A percentile compares a stretch with the other conserved stretches of the same genome.
These are phyloP conservation scores for Boletus vinaceobasis DNA, from an alignment of 768 basidiomycete genomes.

Conservation along the genomic window DNA sequence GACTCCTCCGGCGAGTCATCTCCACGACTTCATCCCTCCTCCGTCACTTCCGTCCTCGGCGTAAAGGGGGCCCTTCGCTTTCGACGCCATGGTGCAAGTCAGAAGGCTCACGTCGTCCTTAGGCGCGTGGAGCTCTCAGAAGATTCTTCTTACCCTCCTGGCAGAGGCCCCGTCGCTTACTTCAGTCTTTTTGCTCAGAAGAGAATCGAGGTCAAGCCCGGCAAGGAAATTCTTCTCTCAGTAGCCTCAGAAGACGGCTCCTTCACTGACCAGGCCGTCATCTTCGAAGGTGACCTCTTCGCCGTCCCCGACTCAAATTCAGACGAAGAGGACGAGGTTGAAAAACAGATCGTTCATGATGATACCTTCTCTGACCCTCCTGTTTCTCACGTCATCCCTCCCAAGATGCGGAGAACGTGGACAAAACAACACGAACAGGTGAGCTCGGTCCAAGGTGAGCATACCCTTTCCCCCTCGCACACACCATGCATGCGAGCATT, in stretches of 20 bases:
- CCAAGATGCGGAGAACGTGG: slow-evolving; percentile 66
- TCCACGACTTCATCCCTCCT: slow-evolving; percentile 23
- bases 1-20: slow-evolving; percentile 38
- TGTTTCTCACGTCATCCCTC: slow-evolving; percentile 46
- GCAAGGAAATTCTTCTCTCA: slow-evolving; percentile 65
- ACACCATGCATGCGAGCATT: slow-evolving; percentile 22
- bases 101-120: slow-evolving; percentile 67
- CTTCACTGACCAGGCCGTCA: slow-evolving; percentile 54
- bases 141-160: slow-evolving; percentile 41
- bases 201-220: slow-evolving; percentile 65
- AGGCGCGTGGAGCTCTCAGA: slow-evolving; percentile 55
- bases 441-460: slow-evolving; percentile 40
- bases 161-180: slow-evolving; percentile 41
- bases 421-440: slow-evolving; percentile 46
- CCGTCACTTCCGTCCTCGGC: slow-evolving; percentile 56
- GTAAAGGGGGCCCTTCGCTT: slow-evolving; percentile 61
- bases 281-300: slow-evolving; percentile 53
- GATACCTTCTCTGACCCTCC: slow-evolving; percentile 37
- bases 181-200: slow-evolving; percentile 69
- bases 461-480: background rate
- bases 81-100: slow-evolving; percentile 60
- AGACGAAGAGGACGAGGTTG: slow-evolving; percentile 39
- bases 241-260: slow-evolving; percentile 50
- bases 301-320: slow-evolving; percentile 29
- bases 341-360: slow-evolving; percentile 38